These are phyloP conservation scores for Dichotomopilus funicola DNA, from an alignment of 2,329 filamentous ascomycete genomes.

Conservation along the genomic window DNA sequence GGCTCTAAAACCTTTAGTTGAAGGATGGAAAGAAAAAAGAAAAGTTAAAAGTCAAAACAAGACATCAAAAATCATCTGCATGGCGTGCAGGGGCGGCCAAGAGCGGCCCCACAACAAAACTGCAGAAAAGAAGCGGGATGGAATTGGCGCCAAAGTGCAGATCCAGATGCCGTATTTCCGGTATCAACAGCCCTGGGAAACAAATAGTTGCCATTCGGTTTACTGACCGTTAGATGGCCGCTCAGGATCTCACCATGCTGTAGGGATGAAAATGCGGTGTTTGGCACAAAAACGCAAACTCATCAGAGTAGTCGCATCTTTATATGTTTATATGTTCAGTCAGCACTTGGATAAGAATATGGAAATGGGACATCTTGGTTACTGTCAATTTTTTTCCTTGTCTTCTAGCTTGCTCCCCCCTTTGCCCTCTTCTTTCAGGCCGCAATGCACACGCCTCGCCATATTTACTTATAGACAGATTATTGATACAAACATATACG, in stretches of 20 bases:
- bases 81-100: background rate
- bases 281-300: background rate
- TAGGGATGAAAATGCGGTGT: too few species aligned
- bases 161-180: slow-evolving; percentile 6
- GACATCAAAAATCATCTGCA: too few species aligned
- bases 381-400: background rate
- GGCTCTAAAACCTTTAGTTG: too few species aligned
- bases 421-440: background rate
- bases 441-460: slow-evolving; percentile 4
- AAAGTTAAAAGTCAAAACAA: too few species aligned
- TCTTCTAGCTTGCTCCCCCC: background rate
- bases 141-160: background rate
- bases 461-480: slow-evolving; percentile 13
- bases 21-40: too few species aligned
- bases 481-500: slow-evolving; percentile 14
- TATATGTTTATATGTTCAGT: too few species aligned
- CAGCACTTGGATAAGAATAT: background rate
- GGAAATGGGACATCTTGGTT: background rate
- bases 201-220: too few species aligned
- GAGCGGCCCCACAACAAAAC: background rate
- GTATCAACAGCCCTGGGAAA: background rate
- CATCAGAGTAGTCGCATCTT: too few species aligned
- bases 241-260: too few species aligned
- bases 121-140: background rate
- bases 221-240: too few species aligned